Evolutionary conservation across 2,329 filamentous ascomycete species (phyloP), one percentile per base, ranked within the genome.

Genomic region (Pseudofabraea citricarpa): DNA sequence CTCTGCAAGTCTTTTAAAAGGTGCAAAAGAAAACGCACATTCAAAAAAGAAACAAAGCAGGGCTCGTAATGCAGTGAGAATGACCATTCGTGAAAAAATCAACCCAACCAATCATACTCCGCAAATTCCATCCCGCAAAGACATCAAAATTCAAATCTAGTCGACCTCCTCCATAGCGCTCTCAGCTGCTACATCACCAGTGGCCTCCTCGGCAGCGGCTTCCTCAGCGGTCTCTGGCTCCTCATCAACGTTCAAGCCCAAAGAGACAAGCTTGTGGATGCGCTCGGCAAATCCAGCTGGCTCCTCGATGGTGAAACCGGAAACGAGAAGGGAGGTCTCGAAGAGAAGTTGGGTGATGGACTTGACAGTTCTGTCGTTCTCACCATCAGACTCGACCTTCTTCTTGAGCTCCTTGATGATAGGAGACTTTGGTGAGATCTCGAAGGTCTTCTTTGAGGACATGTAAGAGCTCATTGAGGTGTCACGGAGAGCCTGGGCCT

Each of bases 361-460:
- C 83, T 97, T 97, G 78, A 98, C 93, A 47, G 90, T 96, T 70
- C 90, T 90, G 80, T 97, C 93, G 69, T 90, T 91, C 86, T 96
- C 91, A 54, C 93, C 93, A 63, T 98, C 93, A 48, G 84, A 68
- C 81, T 97, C 93, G 51, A 97, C 89, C 89, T 98, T 98, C 77
- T 86, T 90, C 88, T 94, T 96, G 65, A 98, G 85, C 81, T 97
- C 93, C 83, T 95, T 87, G 78, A 98, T 83, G 72, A 98, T 98
- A 56, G 89, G 68, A 62, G 89, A 95, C 81, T 93, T 91, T 70
- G 93, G 93, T n/a, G 93, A 97, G 73, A 98, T 97, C 79, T 98
- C 93, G 60, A 98, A 97, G 23, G 93, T 98, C 89, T 98, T 98
- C 90, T 98, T 98, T 69, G 91, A 97, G 56, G 89, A 94, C 93